Conservation (phyloP, 306 rosid genomes). For the Fragaria vesca region DNA sequence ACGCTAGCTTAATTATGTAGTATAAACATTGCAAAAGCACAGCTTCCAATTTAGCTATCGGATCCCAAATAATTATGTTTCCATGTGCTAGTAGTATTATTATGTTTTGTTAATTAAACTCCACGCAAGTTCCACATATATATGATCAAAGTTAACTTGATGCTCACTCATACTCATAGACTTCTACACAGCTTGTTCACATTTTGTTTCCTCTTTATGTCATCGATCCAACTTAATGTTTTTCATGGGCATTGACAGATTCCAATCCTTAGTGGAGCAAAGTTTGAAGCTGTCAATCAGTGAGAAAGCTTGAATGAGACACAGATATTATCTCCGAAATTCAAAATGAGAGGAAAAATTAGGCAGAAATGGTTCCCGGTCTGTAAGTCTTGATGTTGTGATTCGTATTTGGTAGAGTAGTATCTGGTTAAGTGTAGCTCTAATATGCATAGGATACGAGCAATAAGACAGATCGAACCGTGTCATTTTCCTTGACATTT, state of each 20-base stretch:
- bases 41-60: not conserved
- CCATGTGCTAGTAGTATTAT: not conserved
- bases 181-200: not conserved
- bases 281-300: not conserved
- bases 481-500: not conserved
- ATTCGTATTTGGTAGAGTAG: not conserved
- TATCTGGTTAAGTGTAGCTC: no score
- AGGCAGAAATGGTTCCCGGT: not conserved
- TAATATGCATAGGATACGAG: not conserved
- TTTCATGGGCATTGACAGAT: not conserved
- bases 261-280: not conserved
- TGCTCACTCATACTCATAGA: conserved; percentile 1
- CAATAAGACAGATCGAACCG: not conserved
- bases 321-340: not conserved
- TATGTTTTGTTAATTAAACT: not conserved
- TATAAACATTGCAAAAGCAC: not conserved
- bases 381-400: not conserved
- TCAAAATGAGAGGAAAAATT: not conserved
- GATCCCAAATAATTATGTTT: not conserved
- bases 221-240: not conserved
- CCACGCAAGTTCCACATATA: not conserved
- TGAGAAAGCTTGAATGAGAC: not conserved
- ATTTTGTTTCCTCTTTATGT: not conserved
- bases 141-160: not conserved
- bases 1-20: not conserved